Evolutionary conservation across 2,329 filamentous ascomycete species (phyloP).

Genomic region (Chaetothyriales sp.): DNA sequence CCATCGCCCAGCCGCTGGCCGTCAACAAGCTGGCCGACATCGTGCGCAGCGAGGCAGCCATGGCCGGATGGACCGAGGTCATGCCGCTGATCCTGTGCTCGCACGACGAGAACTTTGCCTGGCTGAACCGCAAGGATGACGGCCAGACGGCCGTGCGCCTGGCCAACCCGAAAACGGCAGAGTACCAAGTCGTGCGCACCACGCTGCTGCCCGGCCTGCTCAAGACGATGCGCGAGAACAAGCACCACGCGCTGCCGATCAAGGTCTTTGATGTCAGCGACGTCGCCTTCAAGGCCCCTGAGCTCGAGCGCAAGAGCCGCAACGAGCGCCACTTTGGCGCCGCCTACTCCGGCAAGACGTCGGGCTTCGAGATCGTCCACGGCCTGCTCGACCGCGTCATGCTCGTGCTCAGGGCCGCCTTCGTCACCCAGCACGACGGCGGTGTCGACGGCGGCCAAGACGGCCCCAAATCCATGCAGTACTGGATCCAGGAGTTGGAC

Average conservation of each 20-base stretch:
- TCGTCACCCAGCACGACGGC: conserved; percentile 65
- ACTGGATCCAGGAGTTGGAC: conserved; percentile 90
- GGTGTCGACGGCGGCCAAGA: conserved; percentile 42
- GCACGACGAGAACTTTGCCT: conserved; percentile 94
- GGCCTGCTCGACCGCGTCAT: conserved; percentile 84
- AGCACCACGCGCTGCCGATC: conserved; percentile 73
- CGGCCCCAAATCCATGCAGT: conserved; percentile 51
- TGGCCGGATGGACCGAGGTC: conserved; percentile 92
- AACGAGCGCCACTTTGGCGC: conserved; percentile 96
- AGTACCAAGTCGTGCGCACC: conserved; percentile 88
- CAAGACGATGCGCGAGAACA: conserved; percentile 90
- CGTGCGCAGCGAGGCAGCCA: conserved; percentile 72
- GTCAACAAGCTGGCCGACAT: conserved; percentile 96
- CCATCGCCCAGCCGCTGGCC: conserved; percentile 69
- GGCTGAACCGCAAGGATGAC: conserved; percentile 82
- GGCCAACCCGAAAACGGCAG: conserved; percentile 81
- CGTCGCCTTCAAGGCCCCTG: conserved; percentile 77
- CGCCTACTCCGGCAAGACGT: conserved; percentile 85
- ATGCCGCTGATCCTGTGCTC: conserved; percentile 94
- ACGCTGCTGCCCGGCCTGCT: conserved; percentile 73
- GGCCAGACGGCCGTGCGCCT: conserved; percentile 70
- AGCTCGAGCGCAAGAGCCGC: conserved; percentile 67
- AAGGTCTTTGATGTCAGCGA: conserved; percentile 88
- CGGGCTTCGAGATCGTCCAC: conserved; percentile 91
- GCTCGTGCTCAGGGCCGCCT: conserved; percentile 75